Base-by-base conservation (phyloP, 1,139 yeast genomes). In the Geotrichum aggregatum region DNA sequence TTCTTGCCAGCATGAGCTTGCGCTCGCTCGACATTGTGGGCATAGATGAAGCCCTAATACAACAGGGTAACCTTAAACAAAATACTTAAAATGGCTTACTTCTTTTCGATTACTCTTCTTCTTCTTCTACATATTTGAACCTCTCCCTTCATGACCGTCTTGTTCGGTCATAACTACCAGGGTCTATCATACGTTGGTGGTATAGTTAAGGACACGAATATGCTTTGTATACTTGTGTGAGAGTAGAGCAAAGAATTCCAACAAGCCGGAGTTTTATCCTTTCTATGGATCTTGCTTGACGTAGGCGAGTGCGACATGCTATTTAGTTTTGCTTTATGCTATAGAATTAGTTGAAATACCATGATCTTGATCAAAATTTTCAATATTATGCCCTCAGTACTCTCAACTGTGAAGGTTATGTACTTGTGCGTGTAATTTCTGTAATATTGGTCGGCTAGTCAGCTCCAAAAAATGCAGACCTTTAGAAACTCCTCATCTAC, bases 231-330 rank as follows among this genome's bases (percentile, higher is more conserved):
- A 24, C 21, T 34, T 26, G 36, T 31, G 11, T 36, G 52, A 52
- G 54, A 48, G 54, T 21, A 48, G 49, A 52, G 8, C 10, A 44
- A 48, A 24, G 51, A 51, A 47, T 51, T 51, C 55, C 50, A 52
- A 52, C 50, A 52, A 52, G 55, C 55, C 55, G 55, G 55, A 52
- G 55, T 47, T 52, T 52, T 42, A 49, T 52, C 53, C 53, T 40
- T 49, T 41, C 48, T 34, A 24, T 52, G 50, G 55, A 49, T 40
- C 24, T 22, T 40, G 55, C 52, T 52, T 52, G 55, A 52, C 55
- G 55, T 52, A 52, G 55, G 44, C 53, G 55, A 49, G 49, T 52
- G 44, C 52, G 30, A 52, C 52, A 52, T 51, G 28, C 8, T 24
- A 5, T 24, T 5, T 8, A 8, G 8, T 5, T 24, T 5, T 24